phyloP scores from a whole-genome alignment of 495 filamentous ascomycete genomes.

The Baudoinia panamericana region DNA sequence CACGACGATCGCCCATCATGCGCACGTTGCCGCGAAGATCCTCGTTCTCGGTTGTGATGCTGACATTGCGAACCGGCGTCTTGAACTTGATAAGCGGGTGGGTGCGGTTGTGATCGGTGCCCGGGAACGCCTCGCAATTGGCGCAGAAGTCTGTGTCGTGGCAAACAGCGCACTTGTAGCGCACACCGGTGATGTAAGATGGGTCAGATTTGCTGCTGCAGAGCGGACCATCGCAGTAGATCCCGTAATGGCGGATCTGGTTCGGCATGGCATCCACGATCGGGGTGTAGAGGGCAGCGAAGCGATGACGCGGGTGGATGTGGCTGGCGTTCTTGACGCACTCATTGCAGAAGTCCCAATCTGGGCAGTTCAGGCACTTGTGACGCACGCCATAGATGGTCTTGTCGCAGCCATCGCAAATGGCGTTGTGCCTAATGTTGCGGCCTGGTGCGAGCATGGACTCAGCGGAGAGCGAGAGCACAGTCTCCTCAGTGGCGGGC shows the following conservation, averaged over 20 bases:
- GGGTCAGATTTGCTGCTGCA: constrained; percentile 48
- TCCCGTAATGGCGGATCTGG: constrained; percentile 51
- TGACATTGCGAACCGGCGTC: constrained; percentile 79
- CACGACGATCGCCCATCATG: constrained; percentile 52
- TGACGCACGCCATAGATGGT: constrained; percentile 80
- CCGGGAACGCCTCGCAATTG: constrained; percentile 77
- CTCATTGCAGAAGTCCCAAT: constrained; percentile 88
- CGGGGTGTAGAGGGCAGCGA: constrained; percentile 75
- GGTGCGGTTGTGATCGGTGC: constrained; percentile 76
- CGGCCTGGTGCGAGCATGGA: constrained; percentile 68
- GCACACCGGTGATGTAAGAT: constrained; percentile 66
- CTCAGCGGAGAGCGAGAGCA: constrained; percentile 41
- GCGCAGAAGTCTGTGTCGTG: constrained; percentile 94
- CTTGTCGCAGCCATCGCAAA: constrained; percentile 91
- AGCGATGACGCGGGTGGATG: constrained; percentile 74
- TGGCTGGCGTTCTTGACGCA: constrained; percentile 54
- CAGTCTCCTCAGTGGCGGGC: constrained; percentile 43
- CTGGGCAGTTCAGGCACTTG: constrained; percentile 94
- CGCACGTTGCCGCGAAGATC: constrained; percentile 50
- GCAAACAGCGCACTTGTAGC: constrained; percentile 97
- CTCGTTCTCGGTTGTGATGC: constrained; percentile 71
- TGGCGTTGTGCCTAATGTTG: constrained; percentile 65
- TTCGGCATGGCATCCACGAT: constrained; percentile 42
- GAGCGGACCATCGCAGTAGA: constrained; percentile 91
- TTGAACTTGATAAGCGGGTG: constrained; percentile 97